phyloP scores from a whole-genome alignment of 2,329 filamentous ascomycete genomes.

The Aphanoascus verrucosus region DNA sequence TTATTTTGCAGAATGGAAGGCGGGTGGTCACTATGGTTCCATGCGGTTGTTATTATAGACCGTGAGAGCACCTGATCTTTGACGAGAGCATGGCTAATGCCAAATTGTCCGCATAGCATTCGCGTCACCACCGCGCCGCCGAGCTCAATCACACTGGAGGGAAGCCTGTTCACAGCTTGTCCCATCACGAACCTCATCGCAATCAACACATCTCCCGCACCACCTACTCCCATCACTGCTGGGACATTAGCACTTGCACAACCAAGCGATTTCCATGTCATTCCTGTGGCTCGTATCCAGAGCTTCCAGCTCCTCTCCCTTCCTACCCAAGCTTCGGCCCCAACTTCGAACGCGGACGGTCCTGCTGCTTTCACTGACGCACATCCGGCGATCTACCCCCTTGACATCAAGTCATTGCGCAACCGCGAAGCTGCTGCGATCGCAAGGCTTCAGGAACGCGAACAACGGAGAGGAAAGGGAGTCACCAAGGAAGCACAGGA shows the following conservation, averaged over 20 bases:
- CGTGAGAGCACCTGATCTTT: neutral
- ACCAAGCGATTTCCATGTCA: conserved; percentile 49
- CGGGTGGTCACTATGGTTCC: neutral
- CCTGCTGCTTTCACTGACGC: conserved; percentile 40
- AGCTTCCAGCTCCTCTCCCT: conserved; percentile 46
- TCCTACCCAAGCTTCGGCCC: conserved; percentile 1
- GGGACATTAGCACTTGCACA: conserved; percentile 22
- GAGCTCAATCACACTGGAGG: conserved; percentile 45
- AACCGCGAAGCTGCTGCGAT: conserved; percentile 47
- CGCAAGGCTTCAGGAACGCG: conserved; percentile 46
- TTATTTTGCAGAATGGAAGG: neutral
- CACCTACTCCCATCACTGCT: conserved; percentile 25
- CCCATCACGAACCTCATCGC: conserved; percentile 51
- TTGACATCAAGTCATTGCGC: conserved; percentile 46
- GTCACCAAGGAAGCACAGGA: conserved; percentile 53
- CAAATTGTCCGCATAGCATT: conserved; percentile 34
- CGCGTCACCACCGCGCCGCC: conserved; percentile 47
- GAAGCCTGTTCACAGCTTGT: conserved; percentile 52
- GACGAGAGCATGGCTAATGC: neutral
- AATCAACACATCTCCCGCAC: conserved; percentile 45
- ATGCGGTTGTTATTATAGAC: neutral
- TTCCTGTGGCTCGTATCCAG: conserved; percentile 50
- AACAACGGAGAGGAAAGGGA: conserved; percentile 49
- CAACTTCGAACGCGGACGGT: conserved; percentile 13
- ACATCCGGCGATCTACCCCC: conserved; percentile 32